These are phyloP conservation scores for Diaporthe ampelina DNA, from an alignment of 2,329 filamentous ascomycete species.

Conservation along the genomic window DNA sequence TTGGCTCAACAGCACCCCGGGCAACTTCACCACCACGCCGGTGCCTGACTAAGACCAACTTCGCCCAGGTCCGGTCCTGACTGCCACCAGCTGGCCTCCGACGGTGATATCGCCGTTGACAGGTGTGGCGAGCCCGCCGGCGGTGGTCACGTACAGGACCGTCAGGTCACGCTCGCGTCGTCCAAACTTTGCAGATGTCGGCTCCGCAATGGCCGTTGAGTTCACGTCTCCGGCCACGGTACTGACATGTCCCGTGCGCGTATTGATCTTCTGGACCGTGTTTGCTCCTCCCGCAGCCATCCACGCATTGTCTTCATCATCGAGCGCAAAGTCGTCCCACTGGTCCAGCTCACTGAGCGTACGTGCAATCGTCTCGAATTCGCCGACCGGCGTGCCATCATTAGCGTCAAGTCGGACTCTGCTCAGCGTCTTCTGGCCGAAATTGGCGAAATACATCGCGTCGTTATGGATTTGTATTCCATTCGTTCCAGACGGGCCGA, in stretches of 20 bases:
- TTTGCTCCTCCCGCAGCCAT: slow-evolving; percentile 43
- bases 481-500: slow-evolving; percentile 44
- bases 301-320: slow-evolving; percentile 43
- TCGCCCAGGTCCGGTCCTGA: slow-evolving; percentile 24
- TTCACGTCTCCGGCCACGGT: slow-evolving; percentile 44
- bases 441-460: slow-evolving; percentile 48
- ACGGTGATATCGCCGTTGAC: slow-evolving; percentile 39
- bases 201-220: slow-evolving; percentile 41
- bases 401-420: slow-evolving; percentile 42
- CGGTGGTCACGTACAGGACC: slow-evolving; percentile 41
- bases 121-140: slow-evolving; percentile 36
- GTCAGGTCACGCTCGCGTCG: slow-evolving; percentile 34
- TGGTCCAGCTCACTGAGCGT: slow-evolving; percentile 31
- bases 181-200: slow-evolving; percentile 40
- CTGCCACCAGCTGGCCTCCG: slow-evolving; percentile 40
- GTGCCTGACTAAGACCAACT: background rate
- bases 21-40: background rate
- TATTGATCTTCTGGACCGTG: slow-evolving; percentile 41
- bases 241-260: slow-evolving; percentile 37
- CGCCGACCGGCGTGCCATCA: slow-evolving; percentile 41
- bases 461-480: slow-evolving; percentile 46
- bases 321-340: slow-evolving; percentile 46
- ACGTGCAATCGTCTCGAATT: slow-evolving; percentile 39
- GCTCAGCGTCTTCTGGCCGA: slow-evolving; percentile 44
- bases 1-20: background rate